phyloP scores from a whole-genome alignment of 805 yeast genomes.

The Hanseniaspora lindneri region DNA sequence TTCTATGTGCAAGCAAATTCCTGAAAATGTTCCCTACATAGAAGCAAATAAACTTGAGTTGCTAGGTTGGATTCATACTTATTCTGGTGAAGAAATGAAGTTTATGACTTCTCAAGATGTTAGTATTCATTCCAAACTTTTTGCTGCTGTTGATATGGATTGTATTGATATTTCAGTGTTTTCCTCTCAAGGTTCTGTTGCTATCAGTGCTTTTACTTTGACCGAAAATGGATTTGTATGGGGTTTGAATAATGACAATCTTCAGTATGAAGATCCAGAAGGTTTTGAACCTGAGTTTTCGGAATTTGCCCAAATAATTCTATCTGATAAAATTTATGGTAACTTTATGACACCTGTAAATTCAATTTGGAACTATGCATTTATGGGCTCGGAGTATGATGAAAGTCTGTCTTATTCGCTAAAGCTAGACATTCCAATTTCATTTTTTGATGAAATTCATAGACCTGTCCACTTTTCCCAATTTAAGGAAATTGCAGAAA shows the following conservation, averaged over 20 bases:
- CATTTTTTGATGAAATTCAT: constrained; percentile 75
- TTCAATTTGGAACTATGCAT: constrained; percentile 81
- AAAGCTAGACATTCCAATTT: constrained; percentile 66
- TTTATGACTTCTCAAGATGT: constrained; percentile 62
- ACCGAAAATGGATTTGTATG: constrained; percentile 59
- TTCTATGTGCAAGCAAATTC: constrained; percentile 39
- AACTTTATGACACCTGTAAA: constrained; percentile 76
- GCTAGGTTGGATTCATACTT: constrained; percentile 92
- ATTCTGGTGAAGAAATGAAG: constrained; percentile 45
- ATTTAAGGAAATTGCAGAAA: constrained; percentile 54
- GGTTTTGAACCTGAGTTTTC: constrained; percentile 58
- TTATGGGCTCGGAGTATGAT: constrained; percentile 76
- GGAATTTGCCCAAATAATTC: constrained; percentile 50
- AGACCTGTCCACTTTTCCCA: constrained; percentile 78
- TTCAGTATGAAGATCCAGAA: constrained; percentile 43
- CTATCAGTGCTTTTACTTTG: constrained; percentile 55
- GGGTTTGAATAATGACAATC: constrained; percentile 57
- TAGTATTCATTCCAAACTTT: constrained; percentile 39
- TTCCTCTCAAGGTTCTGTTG: constrained; percentile 73
- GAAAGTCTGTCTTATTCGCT: constrained; percentile 46
- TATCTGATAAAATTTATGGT: constrained; percentile 69
- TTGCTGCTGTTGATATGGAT: constrained; percentile 28
- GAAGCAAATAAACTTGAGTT: constrained; percentile 46
- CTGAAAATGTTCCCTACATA: constrained; percentile 29
- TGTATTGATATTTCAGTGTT: constrained; percentile 53